Conservation (phyloP, 2,329 filamentous ascomycete genomes). For the Botrytis tulipae region DNA sequence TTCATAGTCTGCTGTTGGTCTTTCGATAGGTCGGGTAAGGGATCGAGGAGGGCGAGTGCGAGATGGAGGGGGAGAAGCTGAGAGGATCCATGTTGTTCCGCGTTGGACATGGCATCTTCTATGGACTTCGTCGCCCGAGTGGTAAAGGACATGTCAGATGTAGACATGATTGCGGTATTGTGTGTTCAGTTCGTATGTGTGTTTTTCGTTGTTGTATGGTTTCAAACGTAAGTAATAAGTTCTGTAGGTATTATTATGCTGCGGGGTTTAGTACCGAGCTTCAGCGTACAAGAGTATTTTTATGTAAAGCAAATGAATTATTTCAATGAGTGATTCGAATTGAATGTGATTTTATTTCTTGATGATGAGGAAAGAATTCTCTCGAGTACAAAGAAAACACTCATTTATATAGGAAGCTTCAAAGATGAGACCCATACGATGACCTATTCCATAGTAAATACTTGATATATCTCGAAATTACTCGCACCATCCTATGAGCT, state of each 20-base stretch:
- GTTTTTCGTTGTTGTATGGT: conserved; percentile 6
- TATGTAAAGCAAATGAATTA: not conserved
- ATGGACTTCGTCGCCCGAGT: conserved; percentile 89
- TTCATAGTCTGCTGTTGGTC: conserved; percentile 71
- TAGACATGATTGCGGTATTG: conserved; percentile 54
- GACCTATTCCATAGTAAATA: conserved; percentile 7
- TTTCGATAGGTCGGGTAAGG: conserved; percentile 72
- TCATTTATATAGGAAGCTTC: conserved; percentile 14
- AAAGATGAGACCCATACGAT: conserved; percentile 4
- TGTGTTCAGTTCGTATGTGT: conserved; percentile 28
- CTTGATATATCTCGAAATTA: conserved; percentile 11
- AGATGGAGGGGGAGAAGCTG: conserved; percentile 90
- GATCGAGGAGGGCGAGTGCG: conserved; percentile 76
- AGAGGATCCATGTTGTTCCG: conserved; percentile 85
- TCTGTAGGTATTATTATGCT: not conserved
- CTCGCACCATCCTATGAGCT: not conserved
- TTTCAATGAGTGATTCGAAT: conserved; percentile 6
- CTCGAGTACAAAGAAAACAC: not conserved
- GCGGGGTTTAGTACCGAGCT: conserved; percentile 10
- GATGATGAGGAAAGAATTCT: not conserved
- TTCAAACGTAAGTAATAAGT: not conserved
- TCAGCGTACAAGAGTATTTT: not conserved
- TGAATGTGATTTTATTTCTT: not conserved
- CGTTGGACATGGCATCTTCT: conserved; percentile 81
- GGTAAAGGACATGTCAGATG: conserved; percentile 82